phyloP scores from a whole-genome alignment of 2,329 filamentous ascomycete species.

The Aureobasidium zeae region DNA sequence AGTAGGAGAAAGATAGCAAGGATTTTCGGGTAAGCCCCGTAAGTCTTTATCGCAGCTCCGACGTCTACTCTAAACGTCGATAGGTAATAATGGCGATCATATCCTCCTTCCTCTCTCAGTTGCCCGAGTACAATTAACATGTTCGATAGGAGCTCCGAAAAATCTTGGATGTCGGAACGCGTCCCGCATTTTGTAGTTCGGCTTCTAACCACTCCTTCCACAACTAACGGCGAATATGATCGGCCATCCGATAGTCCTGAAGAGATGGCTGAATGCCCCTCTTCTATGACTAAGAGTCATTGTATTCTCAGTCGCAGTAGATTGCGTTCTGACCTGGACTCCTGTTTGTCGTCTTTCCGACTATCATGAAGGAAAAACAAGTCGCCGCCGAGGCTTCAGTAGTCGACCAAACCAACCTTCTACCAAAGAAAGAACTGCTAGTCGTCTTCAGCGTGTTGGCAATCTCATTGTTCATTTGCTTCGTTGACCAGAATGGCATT shows the following conservation, averaged over 20 bases:
- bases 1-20: neutral
- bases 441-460: neutral
- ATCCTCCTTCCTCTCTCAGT: neutral
- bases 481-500: slow-evolving; percentile 6
- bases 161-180: neutral
- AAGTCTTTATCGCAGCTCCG: neutral
- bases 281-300: no score
- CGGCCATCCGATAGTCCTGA: neutral
- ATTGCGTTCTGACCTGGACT: neutral
- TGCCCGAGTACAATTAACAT: neutral
- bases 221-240: no score
- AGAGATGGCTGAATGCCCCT: neutral
- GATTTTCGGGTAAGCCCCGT: neutral
- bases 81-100: neutral
- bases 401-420: neutral
- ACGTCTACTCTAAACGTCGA: neutral
- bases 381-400: neutral
- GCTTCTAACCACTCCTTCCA: no score
- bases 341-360: no score
- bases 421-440: neutral
- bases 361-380: neutral
- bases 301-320: neutral
- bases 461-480: neutral
- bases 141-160: neutral
- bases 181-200: neutral